Conservation (phyloP, 2,329 filamentous ascomycete genomes). For the Monilinia fructicola region DNA sequence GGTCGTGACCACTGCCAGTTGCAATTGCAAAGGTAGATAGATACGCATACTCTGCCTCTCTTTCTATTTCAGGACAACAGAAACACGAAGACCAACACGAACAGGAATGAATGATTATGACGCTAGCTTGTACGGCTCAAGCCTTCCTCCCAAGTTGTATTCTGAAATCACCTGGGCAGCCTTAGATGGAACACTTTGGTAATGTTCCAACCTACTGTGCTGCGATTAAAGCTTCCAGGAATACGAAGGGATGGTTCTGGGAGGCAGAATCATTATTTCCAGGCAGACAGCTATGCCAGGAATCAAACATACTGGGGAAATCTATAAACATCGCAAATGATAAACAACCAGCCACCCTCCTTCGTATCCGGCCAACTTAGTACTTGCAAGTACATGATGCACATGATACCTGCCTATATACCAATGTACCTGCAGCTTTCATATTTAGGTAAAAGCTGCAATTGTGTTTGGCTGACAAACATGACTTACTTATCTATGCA, state of each 20-base stretch:
- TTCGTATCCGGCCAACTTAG: background rate
- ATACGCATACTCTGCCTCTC: no score
- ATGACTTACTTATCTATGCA: background rate
- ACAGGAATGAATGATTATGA: no score
- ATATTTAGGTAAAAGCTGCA: background rate
- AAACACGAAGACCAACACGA: background rate
- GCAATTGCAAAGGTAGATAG: no score
- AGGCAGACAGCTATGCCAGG: no score
- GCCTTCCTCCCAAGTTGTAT: background rate
- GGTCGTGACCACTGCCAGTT: background rate
- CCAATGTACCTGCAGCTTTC: constrained; percentile 9
- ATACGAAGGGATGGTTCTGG: background rate
- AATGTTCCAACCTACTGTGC: background rate
- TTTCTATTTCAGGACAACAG: background rate
- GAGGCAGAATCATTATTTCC: background rate
- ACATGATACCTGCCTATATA: background rate
- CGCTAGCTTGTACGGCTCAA: no score
- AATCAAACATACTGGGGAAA: background rate
- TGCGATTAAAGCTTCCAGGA: background rate
- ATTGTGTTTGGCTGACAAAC: background rate
- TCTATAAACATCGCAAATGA: constrained; percentile 2
- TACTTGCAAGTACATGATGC: constrained; percentile 1
- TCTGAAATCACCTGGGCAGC: no score
- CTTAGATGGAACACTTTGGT: background rate
- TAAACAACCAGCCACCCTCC: background rate